Base-by-base conservation (phyloP, 192 early-diverging fungal genomes). In the Linnemannia exigua region DNA sequence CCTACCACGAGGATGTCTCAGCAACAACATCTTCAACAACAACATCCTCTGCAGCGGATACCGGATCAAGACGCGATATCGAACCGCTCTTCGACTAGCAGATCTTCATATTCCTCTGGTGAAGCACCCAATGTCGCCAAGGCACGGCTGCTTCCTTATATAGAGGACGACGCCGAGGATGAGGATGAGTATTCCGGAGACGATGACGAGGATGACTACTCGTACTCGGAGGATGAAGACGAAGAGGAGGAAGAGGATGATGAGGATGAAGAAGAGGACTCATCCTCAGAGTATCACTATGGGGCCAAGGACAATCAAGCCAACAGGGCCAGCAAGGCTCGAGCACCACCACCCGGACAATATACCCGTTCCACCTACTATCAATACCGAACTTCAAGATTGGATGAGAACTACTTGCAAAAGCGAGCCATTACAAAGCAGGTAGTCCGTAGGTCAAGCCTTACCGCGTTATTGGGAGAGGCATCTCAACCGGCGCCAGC, bases 391-490 rank as follows among this genome's bases (percentile, higher is more conserved):
- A 54, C 77, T 12, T 38, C 81, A 22, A 54, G 74, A 5, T 22
- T 86, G 58, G 84, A 86, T 72, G 83, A 76, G 50, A 69, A 85
- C 38, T 75, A 67, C 37, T 31, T 86, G 19, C 77, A 76, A 38
- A 79, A 77, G 84, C 28, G 74, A 36, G 84, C 74, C 38, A 86
- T 86, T 44, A 80, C 84, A 14, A 79, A 86, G 47, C 84, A 86
- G 50, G 84, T 86, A 0, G 84, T 86, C 17, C 84, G 84, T 25
- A 74, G 84, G 14, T 86, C 84, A 17, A 86, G 84, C 38, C 63
- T 86, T 16, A 86, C 84, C 20, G 84, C 84, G 5, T 31, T 86
- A 7, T 44, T 86, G 3, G 84, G 75, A 1, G 84, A 80, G 25
- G 84, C 48, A 5, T 50, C 74, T 36, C 77, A 86, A 28, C 75